phyloP scores from a whole-genome alignment of 1,139 yeast genomes.

The Protomyces macrosporus region DNA sequence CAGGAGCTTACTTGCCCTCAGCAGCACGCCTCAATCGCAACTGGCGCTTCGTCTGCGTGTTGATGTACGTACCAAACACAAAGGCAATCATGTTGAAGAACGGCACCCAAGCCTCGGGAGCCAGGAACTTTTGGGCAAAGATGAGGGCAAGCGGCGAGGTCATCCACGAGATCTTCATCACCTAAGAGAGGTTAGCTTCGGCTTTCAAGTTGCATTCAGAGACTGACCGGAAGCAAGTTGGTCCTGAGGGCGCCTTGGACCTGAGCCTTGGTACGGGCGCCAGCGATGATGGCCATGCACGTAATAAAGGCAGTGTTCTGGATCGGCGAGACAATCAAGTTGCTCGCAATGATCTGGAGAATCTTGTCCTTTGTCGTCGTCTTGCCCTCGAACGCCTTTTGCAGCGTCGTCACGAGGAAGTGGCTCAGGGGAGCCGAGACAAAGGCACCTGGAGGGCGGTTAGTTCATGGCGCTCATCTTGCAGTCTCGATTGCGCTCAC shows the following conservation, averaged over 20 bases:
- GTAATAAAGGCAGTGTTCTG: conserved; percentile 54
- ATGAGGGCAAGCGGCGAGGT: conserved; percentile 60
- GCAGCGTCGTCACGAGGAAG: conserved; percentile 40
- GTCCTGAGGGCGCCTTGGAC: conserved; percentile 45
- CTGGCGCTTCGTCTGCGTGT: conserved; percentile 25
- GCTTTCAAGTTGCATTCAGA: background rate
- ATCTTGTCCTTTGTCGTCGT: conserved; percentile 43
- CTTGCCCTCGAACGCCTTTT: conserved; percentile 38
- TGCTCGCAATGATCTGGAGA: conserved; percentile 56
- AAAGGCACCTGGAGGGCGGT: conserved; percentile 37
- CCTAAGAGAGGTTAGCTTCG: background rate
- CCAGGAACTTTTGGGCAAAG: conserved; percentile 67
- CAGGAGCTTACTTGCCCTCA: background rate
- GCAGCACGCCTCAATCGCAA: conserved; percentile 17
- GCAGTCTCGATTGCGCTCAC: conserved; percentile 36
- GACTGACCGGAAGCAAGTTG: conserved; percentile 48
- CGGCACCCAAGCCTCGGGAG: conserved; percentile 78
- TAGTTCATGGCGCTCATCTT: background rate
- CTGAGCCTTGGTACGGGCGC: conserved; percentile 39
- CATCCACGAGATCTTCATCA: conserved; percentile 55
- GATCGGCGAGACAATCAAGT: conserved; percentile 60
- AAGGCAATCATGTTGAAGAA: conserved; percentile 72
- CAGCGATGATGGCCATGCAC: conserved; percentile 44
- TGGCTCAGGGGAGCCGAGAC: conserved; percentile 74
- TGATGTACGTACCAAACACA: conserved; percentile 35